Percentiles rank a stretch among this genome's conserved stretches.
These are phyloP conservation scores for Selaginella moellendorffii DNA, from an alignment of 75 land plant species.

Conservation along the genomic window DNA sequence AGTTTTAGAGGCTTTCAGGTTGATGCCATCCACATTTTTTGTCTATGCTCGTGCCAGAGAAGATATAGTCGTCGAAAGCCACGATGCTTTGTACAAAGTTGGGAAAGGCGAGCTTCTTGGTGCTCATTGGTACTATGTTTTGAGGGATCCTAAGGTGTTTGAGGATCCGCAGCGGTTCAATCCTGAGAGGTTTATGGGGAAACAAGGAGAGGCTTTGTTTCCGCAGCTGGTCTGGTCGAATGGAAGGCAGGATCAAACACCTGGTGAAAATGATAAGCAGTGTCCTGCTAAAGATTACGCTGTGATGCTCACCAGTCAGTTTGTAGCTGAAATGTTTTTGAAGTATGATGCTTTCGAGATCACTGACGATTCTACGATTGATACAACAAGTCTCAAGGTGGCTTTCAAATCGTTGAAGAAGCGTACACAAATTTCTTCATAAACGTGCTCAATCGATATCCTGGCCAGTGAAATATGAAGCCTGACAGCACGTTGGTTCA, in stretches of 20 bases:
- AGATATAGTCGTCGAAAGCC: slow-evolving; percentile 47
- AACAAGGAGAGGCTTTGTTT: slow-evolving; percentile 40
- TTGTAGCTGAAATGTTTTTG: slow-evolving; percentile 47
- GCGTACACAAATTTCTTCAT: no score
- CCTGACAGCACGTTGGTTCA: no score
- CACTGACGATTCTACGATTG: no score
- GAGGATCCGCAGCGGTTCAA: slow-evolving; percentile 43
- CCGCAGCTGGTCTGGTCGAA: slow-evolving; percentile 69
- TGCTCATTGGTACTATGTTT: slow-evolving; percentile 63
- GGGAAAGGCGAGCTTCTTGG: slow-evolving; percentile 59
- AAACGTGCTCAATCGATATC: no score
- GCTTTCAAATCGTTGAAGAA: no score
- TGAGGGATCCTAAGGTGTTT: slow-evolving; percentile 56
- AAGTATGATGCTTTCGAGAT: slow-evolving; percentile 26
- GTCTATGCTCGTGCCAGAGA: slow-evolving; percentile 55
- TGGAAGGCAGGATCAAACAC: no score
- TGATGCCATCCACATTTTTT: slow-evolving; percentile 64
- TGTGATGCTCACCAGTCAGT: slow-evolving; percentile 32
- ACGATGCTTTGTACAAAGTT: slow-evolving; percentile 39
- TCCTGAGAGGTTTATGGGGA: slow-evolving; percentile 47
- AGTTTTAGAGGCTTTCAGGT: slow-evolving; percentile 51
- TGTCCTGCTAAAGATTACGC: slow-evolving; percentile 81
- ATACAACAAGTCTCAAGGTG: no score
- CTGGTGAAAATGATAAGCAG: slow-evolving; percentile 54
- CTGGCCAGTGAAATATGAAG: no score